These are phyloP conservation scores for Termitomyces heimii DNA, from an alignment of 768 basidiomycete genomes.

Conservation along the genomic window DNA sequence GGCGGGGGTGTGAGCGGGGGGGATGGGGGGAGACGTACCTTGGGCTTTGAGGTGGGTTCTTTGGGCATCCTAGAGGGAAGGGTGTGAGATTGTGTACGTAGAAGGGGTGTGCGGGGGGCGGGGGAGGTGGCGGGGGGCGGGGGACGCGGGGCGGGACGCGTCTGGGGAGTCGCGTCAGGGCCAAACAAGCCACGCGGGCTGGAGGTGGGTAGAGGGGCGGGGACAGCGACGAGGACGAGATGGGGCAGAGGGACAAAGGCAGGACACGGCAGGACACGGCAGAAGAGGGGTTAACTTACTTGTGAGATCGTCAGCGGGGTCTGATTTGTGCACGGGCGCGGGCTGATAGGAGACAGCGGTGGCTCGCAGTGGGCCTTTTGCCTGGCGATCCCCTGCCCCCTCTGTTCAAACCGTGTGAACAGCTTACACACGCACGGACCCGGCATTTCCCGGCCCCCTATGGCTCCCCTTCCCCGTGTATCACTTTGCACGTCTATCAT, in stretches of 20 bases:
- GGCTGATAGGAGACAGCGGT: slow-evolving; percentile 3
- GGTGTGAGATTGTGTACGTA: no score
- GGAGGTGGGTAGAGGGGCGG: background rate
- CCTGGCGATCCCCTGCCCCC: background rate
- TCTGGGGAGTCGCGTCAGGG: slow-evolving; percentile 5
- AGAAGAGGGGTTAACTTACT: background rate
- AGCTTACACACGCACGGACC: slow-evolving; percentile 9
- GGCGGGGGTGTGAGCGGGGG: slow-evolving; percentile 8
- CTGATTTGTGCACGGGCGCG: background rate
- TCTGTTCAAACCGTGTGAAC: slow-evolving; percentile 10
- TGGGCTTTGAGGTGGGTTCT: slow-evolving; percentile 56
- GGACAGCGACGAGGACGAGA: background rate
- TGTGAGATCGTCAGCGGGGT: background rate
- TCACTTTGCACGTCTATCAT: background rate
- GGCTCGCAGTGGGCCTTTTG: slow-evolving; percentile 3
- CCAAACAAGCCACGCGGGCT: slow-evolving; percentile 13
- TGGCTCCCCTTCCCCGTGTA: background rate
- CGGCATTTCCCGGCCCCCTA: background rate
- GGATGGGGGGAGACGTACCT: slow-evolving; percentile 39
- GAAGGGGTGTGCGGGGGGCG: no score
- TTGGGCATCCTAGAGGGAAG: slow-evolving; percentile 94
- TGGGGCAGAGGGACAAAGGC: background rate
- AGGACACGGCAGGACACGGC: no score
- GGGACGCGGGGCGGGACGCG: slow-evolving; percentile 5
- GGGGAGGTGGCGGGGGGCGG: background rate